Evolutionary conservation across 148 eudicot species (phyloP).

Genomic region (Polygonum maritimum): DNA sequence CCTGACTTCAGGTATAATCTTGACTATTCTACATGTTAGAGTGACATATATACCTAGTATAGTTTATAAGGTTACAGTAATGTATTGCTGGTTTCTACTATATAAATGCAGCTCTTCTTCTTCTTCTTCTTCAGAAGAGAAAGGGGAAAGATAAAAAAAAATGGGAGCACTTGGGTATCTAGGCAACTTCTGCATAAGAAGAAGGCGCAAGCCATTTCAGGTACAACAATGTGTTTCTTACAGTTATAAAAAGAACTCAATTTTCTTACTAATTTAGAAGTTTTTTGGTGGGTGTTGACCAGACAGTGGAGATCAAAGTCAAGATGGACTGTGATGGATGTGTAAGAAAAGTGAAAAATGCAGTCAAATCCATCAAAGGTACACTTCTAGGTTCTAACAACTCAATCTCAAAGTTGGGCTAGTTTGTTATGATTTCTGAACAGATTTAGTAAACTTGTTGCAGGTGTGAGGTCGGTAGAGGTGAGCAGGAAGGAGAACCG

Average conservation of each 20-base stretch:
- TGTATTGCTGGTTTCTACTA: background rate
- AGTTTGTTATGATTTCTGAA: too few relatives aligned
- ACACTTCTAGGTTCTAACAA: background rate
- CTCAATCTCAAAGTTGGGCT: background rate
- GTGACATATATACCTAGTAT: too few relatives aligned
- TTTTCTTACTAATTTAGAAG: background rate
- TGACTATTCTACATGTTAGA: background rate
- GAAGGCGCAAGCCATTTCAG: slow-evolving; percentile 66
- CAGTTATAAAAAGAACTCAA: background rate
- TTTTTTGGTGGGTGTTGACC: background rate
- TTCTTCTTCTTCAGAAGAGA: background rate
- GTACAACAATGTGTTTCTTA: slow-evolving; percentile 22
- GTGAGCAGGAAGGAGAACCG: slow-evolving; percentile 57
- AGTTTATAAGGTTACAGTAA: too few relatives aligned
- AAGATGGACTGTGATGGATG: slow-evolving; percentile 93
- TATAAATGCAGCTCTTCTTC: background rate
- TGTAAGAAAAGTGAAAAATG: slow-evolving; percentile 64
- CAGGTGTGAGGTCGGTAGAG: slow-evolving; percentile 46
- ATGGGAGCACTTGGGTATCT: slow-evolving; percentile 89
- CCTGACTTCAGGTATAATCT: background rate
- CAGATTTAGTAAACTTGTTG: background rate
- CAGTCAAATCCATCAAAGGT: slow-evolving; percentile 70
- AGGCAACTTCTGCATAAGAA: slow-evolving; percentile 61
- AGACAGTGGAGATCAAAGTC: slow-evolving; percentile 87
- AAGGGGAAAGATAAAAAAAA: slow-evolving; percentile 2